These are phyloP conservation scores for Penicillium thymicola DNA, from an alignment of 2,329 filamentous ascomycete species.

Conservation along the genomic window DNA sequence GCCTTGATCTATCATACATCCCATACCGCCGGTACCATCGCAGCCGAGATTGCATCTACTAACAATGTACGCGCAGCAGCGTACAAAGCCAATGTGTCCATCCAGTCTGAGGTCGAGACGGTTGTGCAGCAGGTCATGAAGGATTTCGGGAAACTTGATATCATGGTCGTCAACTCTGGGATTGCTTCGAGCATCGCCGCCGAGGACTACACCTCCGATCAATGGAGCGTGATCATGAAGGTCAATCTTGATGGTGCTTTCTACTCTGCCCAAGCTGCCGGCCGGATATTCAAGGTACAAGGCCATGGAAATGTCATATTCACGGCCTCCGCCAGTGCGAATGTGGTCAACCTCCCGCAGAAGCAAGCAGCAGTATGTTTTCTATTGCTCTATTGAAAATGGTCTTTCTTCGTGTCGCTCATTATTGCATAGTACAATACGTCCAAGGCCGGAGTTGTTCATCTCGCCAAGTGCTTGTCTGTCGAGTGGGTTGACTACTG, in stretches of 20 bases:
- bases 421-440: conserved; percentile 32
- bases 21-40: conserved; percentile 21
- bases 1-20: conserved; percentile 35
- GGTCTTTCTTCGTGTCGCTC: neutral
- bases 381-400: neutral
- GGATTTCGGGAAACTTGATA: conserved; percentile 46
- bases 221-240: conserved; percentile 42
- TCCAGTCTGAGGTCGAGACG: conserved; percentile 30
- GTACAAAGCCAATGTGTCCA: conserved; percentile 34
- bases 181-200: conserved; percentile 36
- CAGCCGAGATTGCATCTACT: conserved; percentile 25
- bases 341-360: conserved; percentile 41
- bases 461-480: conserved; percentile 40
- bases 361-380: conserved; percentile 34
- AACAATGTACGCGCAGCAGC: conserved; percentile 32
- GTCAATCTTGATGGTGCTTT: conserved; percentile 42
- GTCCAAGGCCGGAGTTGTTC: conserved; percentile 36
- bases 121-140: conserved; percentile 33
- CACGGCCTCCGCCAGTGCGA: conserved; percentile 39
- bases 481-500: conserved; percentile 42
- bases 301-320: conserved; percentile 39
- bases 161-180: conserved; percentile 49
- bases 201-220: conserved; percentile 38
- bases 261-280: conserved; percentile 40
- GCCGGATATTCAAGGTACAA: conserved; percentile 36